Evolutionary conservation across 2,329 filamentous ascomycete species (phyloP).

Genomic region (Sordariomycetes sp.): DNA sequence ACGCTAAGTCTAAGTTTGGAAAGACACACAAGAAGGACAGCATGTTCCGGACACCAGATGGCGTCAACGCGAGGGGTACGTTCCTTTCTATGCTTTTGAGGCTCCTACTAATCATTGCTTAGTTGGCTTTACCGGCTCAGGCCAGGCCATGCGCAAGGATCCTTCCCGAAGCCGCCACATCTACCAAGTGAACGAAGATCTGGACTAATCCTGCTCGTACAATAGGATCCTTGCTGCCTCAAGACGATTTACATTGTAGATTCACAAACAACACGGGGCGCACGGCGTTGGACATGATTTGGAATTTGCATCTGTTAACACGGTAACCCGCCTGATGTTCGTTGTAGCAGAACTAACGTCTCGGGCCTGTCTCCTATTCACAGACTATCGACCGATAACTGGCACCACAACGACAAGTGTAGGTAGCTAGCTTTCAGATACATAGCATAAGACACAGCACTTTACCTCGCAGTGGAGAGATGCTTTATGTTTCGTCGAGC

Average conservation of each 20-base stretch:
- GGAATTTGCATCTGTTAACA: constrained; percentile 12
- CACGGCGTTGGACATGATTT: constrained; percentile 5
- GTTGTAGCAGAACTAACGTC: constrained; percentile 7
- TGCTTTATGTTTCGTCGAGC: too few relatives aligned
- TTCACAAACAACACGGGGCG: neutral
- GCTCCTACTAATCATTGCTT: constrained; percentile 1
- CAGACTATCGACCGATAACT: too few relatives aligned
- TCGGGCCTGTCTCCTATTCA: neutral
- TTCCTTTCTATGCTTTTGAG: neutral
- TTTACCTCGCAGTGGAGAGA: too few relatives aligned
- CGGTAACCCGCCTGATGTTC: constrained; percentile 22
- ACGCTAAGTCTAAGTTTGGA: constrained; percentile 62
- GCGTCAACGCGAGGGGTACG: constrained; percentile 73
- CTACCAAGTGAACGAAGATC: constrained; percentile 68
- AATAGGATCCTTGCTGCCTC: too few relatives aligned
- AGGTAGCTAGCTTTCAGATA: too few relatives aligned
- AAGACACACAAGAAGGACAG: constrained; percentile 75
- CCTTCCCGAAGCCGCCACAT: constrained; percentile 72
- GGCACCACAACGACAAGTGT: too few relatives aligned
- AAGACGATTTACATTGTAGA: too few relatives aligned
- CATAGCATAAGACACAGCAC: too few relatives aligned
- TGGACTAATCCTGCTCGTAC: constrained; percentile 44
- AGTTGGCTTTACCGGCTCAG: constrained; percentile 96
- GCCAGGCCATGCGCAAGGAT: constrained; percentile 93
- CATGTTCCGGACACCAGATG: constrained; percentile 92